A percentile compares a stretch with the other conserved stretches of the same genome.
Evolutionary conservation across 176 grass and related monocot species (phyloP).

Genomic region (Eragrostis nindensis): DNA sequence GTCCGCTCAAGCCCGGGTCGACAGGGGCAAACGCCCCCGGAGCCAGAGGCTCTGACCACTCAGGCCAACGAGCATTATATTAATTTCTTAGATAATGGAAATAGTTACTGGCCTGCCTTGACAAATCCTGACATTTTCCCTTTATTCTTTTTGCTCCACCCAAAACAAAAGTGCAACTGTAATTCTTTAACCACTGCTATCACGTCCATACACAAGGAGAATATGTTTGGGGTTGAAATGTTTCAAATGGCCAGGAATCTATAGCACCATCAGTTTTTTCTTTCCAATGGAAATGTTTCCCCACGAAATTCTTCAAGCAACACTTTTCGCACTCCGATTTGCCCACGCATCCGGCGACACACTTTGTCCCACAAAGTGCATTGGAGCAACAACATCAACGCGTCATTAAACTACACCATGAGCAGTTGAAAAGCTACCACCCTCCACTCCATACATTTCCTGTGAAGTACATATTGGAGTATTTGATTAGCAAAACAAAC

Average conservation of each 20-base stretch:
- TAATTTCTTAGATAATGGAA: too few species aligned
- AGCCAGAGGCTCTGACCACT: too few species aligned
- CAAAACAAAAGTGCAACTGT: neutral
- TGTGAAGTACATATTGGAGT: constrained; percentile 18
- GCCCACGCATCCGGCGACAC: constrained; percentile 40
- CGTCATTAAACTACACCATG: constrained; percentile 40
- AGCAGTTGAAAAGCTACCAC: constrained; percentile 35
- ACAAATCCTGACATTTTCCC: neutral
- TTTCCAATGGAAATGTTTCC: constrained; percentile 16
- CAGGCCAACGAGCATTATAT: too few species aligned
- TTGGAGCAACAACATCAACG: constrained; percentile 41
- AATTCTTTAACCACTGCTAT: neutral
- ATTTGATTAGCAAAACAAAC: constrained; percentile 14
- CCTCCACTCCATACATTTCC: constrained; percentile 3
- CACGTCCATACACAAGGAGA: constrained; percentile 20
- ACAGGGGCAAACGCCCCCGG: too few species aligned
- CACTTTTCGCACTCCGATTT: constrained; percentile 67
- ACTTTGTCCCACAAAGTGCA: constrained; percentile 52
- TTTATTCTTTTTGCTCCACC: neutral
- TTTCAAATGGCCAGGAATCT: constrained; percentile 55
- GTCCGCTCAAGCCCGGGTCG: too few species aligned
- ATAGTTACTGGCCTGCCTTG: too few species aligned
- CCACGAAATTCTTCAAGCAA: constrained; percentile 36
- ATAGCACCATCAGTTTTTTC: constrained; percentile 23
- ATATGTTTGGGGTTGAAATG: constrained; percentile 50